Evolutionary conservation across 1,284 basidiomycete genomes (phyloP).

Genomic region (Puccinia coronata): DNA sequence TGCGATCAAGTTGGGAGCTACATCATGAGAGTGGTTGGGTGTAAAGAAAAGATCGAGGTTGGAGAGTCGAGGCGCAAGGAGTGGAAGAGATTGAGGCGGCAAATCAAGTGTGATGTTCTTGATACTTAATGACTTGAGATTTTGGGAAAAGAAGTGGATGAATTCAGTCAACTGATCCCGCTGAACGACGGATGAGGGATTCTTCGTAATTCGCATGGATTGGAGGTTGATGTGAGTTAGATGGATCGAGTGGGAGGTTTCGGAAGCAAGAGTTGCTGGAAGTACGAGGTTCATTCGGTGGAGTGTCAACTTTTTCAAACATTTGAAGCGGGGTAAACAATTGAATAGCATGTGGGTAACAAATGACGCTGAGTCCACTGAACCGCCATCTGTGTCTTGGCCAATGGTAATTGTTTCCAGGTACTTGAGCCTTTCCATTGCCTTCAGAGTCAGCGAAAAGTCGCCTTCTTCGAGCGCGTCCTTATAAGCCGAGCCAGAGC

Average conservation of each 20-base stretch:
- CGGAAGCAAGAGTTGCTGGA: not conserved
- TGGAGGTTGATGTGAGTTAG: not conserved
- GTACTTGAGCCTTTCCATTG: not conserved
- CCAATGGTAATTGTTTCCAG: not conserved
- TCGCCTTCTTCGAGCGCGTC: constrained; percentile 3
- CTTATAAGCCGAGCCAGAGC: constrained; percentile 1
- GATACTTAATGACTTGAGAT: not conserved
- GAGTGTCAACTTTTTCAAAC: not conserved
- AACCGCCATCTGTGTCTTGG: not conserved
- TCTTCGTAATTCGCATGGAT: not conserved
- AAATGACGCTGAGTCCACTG: not conserved
- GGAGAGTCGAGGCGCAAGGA: not conserved
- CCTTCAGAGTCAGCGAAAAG: constrained; percentile 3
- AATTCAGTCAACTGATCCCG: not conserved
- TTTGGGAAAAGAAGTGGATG: constrained; percentile 22
- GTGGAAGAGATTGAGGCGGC: not conserved
- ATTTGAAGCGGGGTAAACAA: not conserved
- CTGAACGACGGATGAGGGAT: not conserved
- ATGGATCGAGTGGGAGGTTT: not conserved
- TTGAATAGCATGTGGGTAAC: not conserved
- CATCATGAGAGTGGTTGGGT: not conserved
- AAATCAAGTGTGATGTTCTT: not conserved
- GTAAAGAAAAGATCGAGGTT: not conserved
- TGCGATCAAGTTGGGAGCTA: too few relatives aligned
- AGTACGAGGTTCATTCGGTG: not conserved